A percentile compares a stretch with the other conserved stretches of the same genome.
Conservation (phyloP, 495 filamentous ascomycete genomes). For the Copromyces sp. region DNA sequence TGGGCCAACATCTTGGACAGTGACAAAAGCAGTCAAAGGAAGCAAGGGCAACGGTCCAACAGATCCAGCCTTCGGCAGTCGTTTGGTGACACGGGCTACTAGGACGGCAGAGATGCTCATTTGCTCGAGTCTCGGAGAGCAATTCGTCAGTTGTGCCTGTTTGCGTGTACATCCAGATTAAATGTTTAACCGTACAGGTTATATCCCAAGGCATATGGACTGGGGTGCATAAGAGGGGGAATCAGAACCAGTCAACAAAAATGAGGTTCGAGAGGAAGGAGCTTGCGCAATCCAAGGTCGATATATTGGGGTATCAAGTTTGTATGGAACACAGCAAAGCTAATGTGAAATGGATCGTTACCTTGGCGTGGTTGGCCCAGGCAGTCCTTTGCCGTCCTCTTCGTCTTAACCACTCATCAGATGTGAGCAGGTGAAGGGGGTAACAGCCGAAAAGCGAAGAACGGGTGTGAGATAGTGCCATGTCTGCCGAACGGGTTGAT, state of each 20-base stretch:
- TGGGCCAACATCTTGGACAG: background rate
- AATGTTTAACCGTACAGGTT: constrained; percentile 12
- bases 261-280: background rate
- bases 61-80: constrained; percentile 11
- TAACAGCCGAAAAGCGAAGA: background rate
- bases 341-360: background rate
- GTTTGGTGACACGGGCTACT: constrained; percentile 1
- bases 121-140: constrained; percentile 8
- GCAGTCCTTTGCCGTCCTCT: background rate
- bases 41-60: background rate
- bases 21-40: background rate
- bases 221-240: constrained; percentile 10
- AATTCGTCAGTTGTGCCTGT: background rate
- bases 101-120: background rate
- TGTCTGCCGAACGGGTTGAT: background rate
- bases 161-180: background rate
- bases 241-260: background rate
- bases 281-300: background rate
- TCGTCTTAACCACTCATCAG: background rate
- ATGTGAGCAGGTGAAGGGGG: background rate
- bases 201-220: constrained; percentile 5
- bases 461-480: background rate
- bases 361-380: background rate
- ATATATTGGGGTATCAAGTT: background rate
- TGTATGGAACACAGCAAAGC: background rate